Base-by-base conservation (phyloP, 2,329 filamentous ascomycete genomes). In the Domatiomyces globalis region DNA sequence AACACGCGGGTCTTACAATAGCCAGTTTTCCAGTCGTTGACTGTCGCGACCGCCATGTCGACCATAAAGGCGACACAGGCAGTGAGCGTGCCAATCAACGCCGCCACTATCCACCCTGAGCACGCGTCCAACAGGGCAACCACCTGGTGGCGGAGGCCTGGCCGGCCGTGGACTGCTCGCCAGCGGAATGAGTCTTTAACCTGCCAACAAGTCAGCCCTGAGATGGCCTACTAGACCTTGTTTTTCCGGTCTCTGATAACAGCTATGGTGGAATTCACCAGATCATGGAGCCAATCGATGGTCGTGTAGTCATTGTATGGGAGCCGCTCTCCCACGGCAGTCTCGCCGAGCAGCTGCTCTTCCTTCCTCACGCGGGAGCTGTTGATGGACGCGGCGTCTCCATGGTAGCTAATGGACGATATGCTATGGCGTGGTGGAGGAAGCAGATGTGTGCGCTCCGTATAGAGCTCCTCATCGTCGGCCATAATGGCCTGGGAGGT, bases 301-400 rank as follows among this genome's bases (percentile, higher is more conserved):
- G 77, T 79, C 6, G 73, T 76, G 57, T 81, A 81, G 56, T 80
- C 74, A 59, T 78, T 79, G 60, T 81, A 81, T 0, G 76, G 73
- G 18, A 80, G 62, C 49, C 76, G 65, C 60, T 80, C 77, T 43
- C 76, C 76, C 9, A 77, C 66, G 1, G 73, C 66, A 20, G 69
- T 73, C 3, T 64, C 64, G 5, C 60, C 65, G 50, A 77, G 62
- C 17, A 69, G 68, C 52, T 69, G 70, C 56, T 77, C 74, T 46
- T 75, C 71, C 51, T 73, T 74, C 12, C 68, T 70, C 25, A 73
- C 57, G 47, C 68, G 63, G 19, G 70, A 71, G 7, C 60, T 61
- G 19, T 70, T 61, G 18, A 71, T 61, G 9, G 73, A 74, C 33
- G 67, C 63, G 36, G 66, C 67, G 50, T 68, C 67, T 48, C 69